Evolutionary conservation across 2,329 filamentous ascomycete genomes (phyloP), one percentile per base, ranked within the genome.

Genomic region (Xylariaceae sp.): DNA sequence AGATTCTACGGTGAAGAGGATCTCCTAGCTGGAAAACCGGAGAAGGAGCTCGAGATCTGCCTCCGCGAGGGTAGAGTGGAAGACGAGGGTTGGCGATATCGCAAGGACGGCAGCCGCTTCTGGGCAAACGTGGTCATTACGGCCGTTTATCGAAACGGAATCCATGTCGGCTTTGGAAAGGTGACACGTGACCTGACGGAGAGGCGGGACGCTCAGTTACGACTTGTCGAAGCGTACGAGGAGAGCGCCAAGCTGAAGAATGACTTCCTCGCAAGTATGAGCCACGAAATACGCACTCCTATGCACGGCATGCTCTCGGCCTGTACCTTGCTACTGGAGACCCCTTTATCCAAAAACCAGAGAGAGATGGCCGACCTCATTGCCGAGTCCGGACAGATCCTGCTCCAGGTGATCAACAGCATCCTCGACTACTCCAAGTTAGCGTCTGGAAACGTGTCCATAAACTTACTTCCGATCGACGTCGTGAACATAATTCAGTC

Each of bases 401-500:
- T 42, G 5, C 40, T 42, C 2, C 40, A 42, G 19, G 35, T 42
- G 8, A 42, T 42, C 26, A 42, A 42, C 35, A 38, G 40, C 14
- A 42, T 42, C 15, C 40, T 42, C 26, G 40, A 42, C 27, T 42
- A 42, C 17, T 42, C 40, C 21, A 42, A 42, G 35, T 28, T 42
- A 16, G 27, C 31, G 11, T 42, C 40, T n/a, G 40, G 35, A 5
- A 42, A 16, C n/a, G 31, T 42, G 14, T 27, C 9, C 9, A 34
- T 38, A 31, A 34, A 19, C 31, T 34, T 31, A 2, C 34, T 34
- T n/a, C 40, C 40, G 19, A 19, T 42, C 18, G 40, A 42, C 15
- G 31, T 42, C 12, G 9, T 19, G 2, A 27, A 7, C 13, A 35
- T 38, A 9, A 11, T 42, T 15, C 26, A 31, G 8, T 42, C 34